Evolutionary conservation across 139 green algal genomes (phyloP).

Genomic region (Deuterostichococcus epilithicus): DNA sequence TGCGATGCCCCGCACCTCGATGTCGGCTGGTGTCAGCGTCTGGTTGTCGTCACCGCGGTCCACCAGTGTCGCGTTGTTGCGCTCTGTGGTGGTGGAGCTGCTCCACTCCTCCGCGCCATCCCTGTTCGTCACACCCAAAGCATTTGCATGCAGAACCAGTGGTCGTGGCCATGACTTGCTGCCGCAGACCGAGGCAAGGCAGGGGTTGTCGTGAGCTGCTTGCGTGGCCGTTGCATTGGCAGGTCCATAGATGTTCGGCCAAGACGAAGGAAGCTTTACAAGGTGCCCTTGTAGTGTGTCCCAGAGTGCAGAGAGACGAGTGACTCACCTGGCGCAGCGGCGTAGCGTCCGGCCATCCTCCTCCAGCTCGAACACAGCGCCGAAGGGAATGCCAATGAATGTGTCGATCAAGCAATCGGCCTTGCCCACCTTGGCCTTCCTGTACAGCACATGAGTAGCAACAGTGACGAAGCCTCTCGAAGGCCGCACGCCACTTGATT

Average conservation of each 20-base stretch:
- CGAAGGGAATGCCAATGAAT: slow-evolving; percentile 56
- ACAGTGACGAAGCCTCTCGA: no score
- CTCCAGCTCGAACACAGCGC: slow-evolving; percentile 46
- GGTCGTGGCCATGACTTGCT: no score
- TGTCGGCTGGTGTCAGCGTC: slow-evolving; percentile 47
- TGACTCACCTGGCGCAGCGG: slow-evolving; percentile 5
- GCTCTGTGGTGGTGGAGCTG: background rate
- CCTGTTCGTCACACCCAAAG: background rate
- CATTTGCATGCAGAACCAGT: no score
- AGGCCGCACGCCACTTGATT: no score
- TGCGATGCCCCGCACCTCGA: no score
- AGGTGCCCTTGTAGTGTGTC: no score
- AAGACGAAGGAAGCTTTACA: no score
- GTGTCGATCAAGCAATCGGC: slow-evolving; percentile 15
- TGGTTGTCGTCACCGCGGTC: slow-evolving; percentile 52
- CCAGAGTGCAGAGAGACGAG: background rate
- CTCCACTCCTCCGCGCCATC: background rate
- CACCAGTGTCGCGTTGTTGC: slow-evolving; percentile 46
- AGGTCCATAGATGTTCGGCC: no score
- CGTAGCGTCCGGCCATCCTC: slow-evolving; percentile 24
- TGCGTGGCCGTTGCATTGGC: no score
- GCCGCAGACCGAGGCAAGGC: no score
- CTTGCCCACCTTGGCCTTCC: slow-evolving; percentile 50
- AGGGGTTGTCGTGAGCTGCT: no score
- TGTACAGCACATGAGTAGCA: no score